Evolutionary conservation across 2,329 filamentous ascomycete genomes (phyloP).

Genomic region (Trichophyton simii): DNA sequence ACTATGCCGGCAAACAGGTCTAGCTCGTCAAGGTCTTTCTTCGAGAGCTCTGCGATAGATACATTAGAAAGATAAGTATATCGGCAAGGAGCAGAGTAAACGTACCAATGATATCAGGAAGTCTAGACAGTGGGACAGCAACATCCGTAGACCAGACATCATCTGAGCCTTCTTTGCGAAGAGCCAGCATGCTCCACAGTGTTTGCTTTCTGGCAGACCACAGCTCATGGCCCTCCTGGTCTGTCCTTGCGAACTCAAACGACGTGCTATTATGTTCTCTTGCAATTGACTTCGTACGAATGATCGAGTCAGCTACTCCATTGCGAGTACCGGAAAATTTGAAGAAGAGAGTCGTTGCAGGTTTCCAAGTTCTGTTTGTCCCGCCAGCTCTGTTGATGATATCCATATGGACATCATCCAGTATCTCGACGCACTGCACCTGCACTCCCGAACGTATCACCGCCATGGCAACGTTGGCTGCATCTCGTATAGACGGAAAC

Average conservation of each 20-base stretch:
- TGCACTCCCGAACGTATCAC: slow-evolving; percentile 54
- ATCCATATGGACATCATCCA: slow-evolving; percentile 52
- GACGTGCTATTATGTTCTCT: slow-evolving; percentile 44
- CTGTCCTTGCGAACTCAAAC: slow-evolving; percentile 45
- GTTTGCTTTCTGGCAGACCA: slow-evolving; percentile 51
- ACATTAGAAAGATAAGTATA: no score
- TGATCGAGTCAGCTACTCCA: slow-evolving; percentile 66
- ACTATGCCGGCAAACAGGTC: slow-evolving; percentile 78
- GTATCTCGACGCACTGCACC: slow-evolving; percentile 53
- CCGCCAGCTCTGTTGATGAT: slow-evolving; percentile 55
- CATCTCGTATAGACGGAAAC: slow-evolving; percentile 47
- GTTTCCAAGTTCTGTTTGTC: slow-evolving; percentile 38
- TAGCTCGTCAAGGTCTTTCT: slow-evolving; percentile 76
- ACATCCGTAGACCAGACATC: slow-evolving; percentile 53
- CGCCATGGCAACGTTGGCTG: slow-evolving; percentile 50
- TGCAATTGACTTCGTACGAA: slow-evolving; percentile 55
- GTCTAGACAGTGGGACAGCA: slow-evolving; percentile 47
- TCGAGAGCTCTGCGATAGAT: slow-evolving; percentile 52
- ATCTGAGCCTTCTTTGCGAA: slow-evolving; percentile 40
- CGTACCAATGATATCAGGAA: slow-evolving; percentile 50
- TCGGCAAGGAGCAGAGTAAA: neutral
- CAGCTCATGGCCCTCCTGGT: slow-evolving; percentile 42
- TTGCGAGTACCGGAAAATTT: slow-evolving; percentile 62
- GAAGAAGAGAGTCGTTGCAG: slow-evolving; percentile 33
- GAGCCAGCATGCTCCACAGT: slow-evolving; percentile 48